These are phyloP conservation scores for Fusarium sp. DNA, from an alignment of 2,329 filamentous ascomycete genomes.

Conservation along the genomic window DNA sequence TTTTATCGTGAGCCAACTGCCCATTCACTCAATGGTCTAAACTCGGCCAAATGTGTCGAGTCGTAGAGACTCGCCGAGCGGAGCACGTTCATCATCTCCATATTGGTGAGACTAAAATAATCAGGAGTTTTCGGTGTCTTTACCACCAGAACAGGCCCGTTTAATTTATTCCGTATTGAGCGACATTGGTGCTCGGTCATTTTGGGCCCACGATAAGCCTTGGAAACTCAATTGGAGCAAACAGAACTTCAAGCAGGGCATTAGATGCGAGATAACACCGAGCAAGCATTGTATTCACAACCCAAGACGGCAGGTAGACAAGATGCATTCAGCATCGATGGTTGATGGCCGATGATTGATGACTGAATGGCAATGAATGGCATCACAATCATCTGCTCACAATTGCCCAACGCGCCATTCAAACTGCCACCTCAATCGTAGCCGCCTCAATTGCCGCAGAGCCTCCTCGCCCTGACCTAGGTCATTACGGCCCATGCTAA, in stretches of 20 bases:
- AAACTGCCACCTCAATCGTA: too few relatives aligned
- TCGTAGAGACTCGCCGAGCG: conserved; percentile 29
- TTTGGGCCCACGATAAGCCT: conserved; percentile 32
- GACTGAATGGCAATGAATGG: too few relatives aligned
- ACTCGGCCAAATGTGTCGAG: conserved; percentile 32
- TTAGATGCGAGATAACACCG: conserved; percentile 30
- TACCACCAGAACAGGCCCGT: too few relatives aligned
- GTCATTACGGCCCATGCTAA: conserved; percentile 21
- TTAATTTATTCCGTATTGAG: too few relatives aligned
- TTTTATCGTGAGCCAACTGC: too few relatives aligned
- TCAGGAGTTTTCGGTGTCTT: too few relatives aligned
- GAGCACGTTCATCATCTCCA: conserved; percentile 32
- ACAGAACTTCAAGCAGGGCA: too few relatives aligned
- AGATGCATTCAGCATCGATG: too few relatives aligned
- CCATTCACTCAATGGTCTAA: conserved; percentile 25
- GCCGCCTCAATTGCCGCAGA: conserved; percentile 14
- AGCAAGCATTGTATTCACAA: too few relatives aligned
- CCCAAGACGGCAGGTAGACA: too few relatives aligned
- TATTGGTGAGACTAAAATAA: conserved; percentile 11
- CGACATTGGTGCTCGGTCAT: conserved; percentile 28
- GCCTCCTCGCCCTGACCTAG: conserved; percentile 18
- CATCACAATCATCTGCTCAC: neutral
- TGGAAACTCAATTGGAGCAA: conserved; percentile 29
- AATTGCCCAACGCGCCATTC: neutral
- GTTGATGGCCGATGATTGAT: too few relatives aligned